Evolutionary conservation across 331 rosid species (phyloP), one percentile per base, ranked within the genome.

Genomic region (Malus hybrid): DNA sequence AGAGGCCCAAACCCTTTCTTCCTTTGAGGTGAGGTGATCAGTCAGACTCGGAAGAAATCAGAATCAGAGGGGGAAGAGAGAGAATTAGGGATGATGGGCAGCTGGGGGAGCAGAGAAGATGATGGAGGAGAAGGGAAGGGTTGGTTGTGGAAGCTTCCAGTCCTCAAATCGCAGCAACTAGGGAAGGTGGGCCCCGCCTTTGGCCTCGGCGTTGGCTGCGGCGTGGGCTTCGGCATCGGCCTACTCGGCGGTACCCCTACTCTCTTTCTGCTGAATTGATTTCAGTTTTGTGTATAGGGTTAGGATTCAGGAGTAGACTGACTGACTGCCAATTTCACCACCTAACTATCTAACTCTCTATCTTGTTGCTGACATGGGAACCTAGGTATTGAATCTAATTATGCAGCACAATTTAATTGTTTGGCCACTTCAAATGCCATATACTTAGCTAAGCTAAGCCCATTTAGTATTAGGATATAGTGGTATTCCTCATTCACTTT

Each of bases 181-280:
- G 96, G 97, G 9, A 93, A 91, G 80, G 22, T 93, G 64, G 97
- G 97, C 1, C 99, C 98, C 71, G 93, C 87, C 68, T 94, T 94
- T 50, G 97, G 97, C 26, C 0, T 94, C 68, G 97, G 95, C 77
- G 89, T 84, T 12, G 96, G 98, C 53, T 91, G 97, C 63, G 98
- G 97, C 39, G 5, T 91, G 20, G 98, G 97, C 50, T 70, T 91
- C 72, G 99, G 97, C 77, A 6, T 87, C 76, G 98, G 98, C 79
- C 86, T 94, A 67, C 85, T 94, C 66, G 98, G 97, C 71, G 96
- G 96, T 84, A 42, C 8, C 10, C 22, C 19, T 2, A 39, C 14
- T 42, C 48, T 42, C 48, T 28, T 12, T 10, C 16, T 6, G 20
- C 16, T 62, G 36, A 62, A 7, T 62, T 62, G 32, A 60, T 32